These are phyloP conservation scores for Torulaspora quercuum DNA, from an alignment of 805 yeast genomes.

Conservation along the genomic window DNA sequence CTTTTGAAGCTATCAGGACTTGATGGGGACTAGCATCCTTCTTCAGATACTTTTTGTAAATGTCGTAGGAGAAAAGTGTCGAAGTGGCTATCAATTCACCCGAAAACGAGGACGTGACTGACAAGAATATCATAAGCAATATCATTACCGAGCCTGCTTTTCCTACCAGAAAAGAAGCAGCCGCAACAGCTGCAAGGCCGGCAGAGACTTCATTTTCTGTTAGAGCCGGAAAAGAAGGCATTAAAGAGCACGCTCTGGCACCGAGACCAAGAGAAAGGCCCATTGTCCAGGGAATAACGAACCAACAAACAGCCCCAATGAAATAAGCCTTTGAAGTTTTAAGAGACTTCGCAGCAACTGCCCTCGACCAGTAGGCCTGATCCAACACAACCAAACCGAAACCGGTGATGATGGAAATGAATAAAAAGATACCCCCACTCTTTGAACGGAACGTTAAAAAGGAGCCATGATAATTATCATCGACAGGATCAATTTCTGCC, in stretches of 20 bases:
- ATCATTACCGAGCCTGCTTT: slow-evolving; percentile 43
- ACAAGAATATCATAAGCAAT: slow-evolving; percentile 42
- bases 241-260: slow-evolving; percentile 37
- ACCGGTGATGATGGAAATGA: slow-evolving; percentile 37
- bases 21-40: slow-evolving; percentile 43
- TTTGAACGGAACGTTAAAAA: slow-evolving; percentile 40
- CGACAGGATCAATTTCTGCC: slow-evolving; percentile 35
- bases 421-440: slow-evolving; percentile 34
- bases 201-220: slow-evolving; percentile 37
- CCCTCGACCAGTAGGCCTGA: slow-evolving; percentile 43
- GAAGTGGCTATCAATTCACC: slow-evolving; percentile 44
- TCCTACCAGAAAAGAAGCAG: slow-evolving; percentile 43
- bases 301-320: slow-evolving; percentile 42
- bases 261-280: slow-evolving; percentile 40
- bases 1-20: slow-evolving; percentile 43
- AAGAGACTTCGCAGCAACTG: slow-evolving; percentile 41
- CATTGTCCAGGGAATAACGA: slow-evolving; percentile 40
- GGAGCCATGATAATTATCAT: slow-evolving; percentile 37
- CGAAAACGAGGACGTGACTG: slow-evolving; percentile 43
- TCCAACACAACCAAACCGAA: slow-evolving; percentile 40
- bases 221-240: slow-evolving; percentile 38
- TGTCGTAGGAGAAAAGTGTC: slow-evolving; percentile 45
- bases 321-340: slow-evolving; percentile 40
- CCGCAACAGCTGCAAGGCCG: slow-evolving; percentile 44
- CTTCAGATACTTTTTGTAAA: slow-evolving; percentile 44